These are phyloP conservation scores for Metschnikowia kofuensis DNA, from an alignment of 805 yeast genomes.

Conservation along the genomic window DNA sequence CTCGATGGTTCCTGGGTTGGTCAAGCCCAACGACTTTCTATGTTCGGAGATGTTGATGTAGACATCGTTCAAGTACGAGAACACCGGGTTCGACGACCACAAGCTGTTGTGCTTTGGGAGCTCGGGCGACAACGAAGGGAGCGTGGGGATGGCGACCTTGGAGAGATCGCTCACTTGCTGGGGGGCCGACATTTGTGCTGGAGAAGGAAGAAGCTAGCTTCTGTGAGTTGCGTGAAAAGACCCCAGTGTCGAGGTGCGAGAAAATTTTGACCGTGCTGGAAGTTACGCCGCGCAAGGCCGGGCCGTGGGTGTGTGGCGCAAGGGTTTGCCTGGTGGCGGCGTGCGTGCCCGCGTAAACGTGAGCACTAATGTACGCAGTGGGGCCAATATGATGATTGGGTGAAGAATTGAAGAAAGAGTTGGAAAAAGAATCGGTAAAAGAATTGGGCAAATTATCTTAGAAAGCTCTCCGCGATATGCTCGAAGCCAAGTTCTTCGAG, in stretches of 20 bases:
- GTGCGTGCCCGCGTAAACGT: too few relatives aligned
- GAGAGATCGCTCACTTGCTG: constrained; percentile 49
- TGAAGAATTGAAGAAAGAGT: too few relatives aligned
- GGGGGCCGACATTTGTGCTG: constrained; percentile 13
- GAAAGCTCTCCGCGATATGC: too few relatives aligned
- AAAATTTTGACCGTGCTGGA: not conserved
- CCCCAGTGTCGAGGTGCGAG: constrained; percentile 1
- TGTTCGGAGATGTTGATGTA: constrained; percentile 71
- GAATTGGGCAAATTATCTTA: too few relatives aligned
- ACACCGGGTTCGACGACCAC: constrained; percentile 83
- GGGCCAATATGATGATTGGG: too few relatives aligned
- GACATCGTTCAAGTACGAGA: constrained; percentile 73
- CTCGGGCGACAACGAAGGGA: constrained; percentile 55
- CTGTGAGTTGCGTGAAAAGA: too few relatives aligned
- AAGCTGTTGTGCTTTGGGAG: constrained; percentile 54
- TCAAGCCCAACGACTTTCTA: constrained; percentile 75
- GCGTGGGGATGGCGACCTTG: constrained; percentile 52
- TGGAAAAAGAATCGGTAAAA: too few relatives aligned
- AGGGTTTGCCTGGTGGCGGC: too few relatives aligned
- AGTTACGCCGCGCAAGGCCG: too few relatives aligned
- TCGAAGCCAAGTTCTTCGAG: too few relatives aligned
- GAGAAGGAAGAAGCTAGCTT: not conserved
- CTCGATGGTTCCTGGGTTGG: constrained; percentile 94
- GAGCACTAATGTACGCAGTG: too few relatives aligned
- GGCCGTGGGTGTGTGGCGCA: too few relatives aligned